Base-by-base conservation (phyloP, 805 yeast genomes). In the Lachancea kluyveri region DNA sequence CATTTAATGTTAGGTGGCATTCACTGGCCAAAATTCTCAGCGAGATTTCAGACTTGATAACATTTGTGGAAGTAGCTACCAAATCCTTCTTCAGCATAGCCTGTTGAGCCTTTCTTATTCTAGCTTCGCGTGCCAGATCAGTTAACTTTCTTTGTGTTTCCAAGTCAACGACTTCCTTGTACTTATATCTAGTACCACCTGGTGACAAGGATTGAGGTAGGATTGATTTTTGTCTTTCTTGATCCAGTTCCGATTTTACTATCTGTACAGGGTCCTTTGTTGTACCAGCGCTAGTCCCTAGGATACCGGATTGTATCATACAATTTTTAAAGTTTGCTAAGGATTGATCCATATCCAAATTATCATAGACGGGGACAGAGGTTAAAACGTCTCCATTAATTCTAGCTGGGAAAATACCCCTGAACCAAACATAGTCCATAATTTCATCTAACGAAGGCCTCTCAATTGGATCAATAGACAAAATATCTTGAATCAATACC, bases 171-270 rank as follows among this genome's bases (percentile, higher is more conserved):
- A 79, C 75, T 52, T 82, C 92, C 54, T 79, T 79, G 60, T 88
- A 88, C 62, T 88, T 88, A 58, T 70, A 77, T 53, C 77, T 82
- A 27, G 95, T 86, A 52, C 85, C 87, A 44, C 90, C 90, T 11
- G 97, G 97, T 15, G 96, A 87, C 52, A 88, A 71, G 2, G 95
- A 82, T 46, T 79, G 82, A 21, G 97, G 97, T 45, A 88, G 65
- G 39, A 88, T 70, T 3, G 84, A 59, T 46, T 65, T 72, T 28
- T 81, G 78, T 46, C 70, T 73, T 54, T 79, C 83, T 33, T 81
- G 74, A 44, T 77, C 79, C 44, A 79, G 63, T 54, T 79, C 88
- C 1, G 80, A 69, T 52, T 70, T 74, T 38, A 79, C 68, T 19
- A 79, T 77, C 50, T 79, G 81, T 31, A 79, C 82, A 10, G 86